These are phyloP conservation scores for Beverwykella pulmonaria DNA, from an alignment of 495 filamentous ascomycete genomes.

Conservation along the genomic window DNA sequence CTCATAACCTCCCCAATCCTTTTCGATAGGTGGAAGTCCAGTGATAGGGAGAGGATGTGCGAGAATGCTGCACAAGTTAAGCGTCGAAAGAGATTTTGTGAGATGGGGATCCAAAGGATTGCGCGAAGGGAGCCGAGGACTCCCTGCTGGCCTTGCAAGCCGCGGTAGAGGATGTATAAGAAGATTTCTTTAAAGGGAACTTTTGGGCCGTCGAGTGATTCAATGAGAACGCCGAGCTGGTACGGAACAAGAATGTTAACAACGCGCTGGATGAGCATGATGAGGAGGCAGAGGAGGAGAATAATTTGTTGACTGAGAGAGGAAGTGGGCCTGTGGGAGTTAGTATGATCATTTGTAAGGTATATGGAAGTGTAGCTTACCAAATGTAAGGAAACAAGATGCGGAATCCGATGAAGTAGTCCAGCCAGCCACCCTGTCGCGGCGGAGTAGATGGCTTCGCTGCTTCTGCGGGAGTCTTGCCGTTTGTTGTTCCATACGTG, in stretches of 20 bases:
- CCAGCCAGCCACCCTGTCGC: slow-evolving; percentile 7
- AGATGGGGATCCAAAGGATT: slow-evolving; percentile 20
- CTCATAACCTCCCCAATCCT: slow-evolving; percentile 19
- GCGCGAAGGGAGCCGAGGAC: slow-evolving; percentile 12
- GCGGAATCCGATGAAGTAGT: slow-evolving; percentile 16
- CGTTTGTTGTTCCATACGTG: neutral
- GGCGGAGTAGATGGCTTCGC: neutral
- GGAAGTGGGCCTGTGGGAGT: neutral
- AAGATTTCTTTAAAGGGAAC: slow-evolving; percentile 6
- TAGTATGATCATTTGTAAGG: neutral
- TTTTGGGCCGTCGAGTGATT: neutral
- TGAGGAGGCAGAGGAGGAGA: neutral
- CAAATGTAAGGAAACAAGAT: slow-evolving; percentile 18
- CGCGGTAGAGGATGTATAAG: slow-evolving; percentile 12
- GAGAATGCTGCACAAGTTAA: slow-evolving; percentile 13
- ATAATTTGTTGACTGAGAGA: slow-evolving; percentile 1
- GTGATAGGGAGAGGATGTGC: slow-evolving; percentile 15
- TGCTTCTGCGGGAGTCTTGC: neutral
- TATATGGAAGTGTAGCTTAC: neutral
- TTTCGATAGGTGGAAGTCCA: slow-evolving; percentile 23
- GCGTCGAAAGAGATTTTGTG: slow-evolving; percentile 8
- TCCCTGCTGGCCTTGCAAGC: slow-evolving; percentile 20
- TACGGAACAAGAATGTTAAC: slow-evolving; percentile 21
- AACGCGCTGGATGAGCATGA: slow-evolving; percentile 5
- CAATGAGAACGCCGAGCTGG: slow-evolving; percentile 11